Percentiles rank a stretch among this genome's conserved stretches.
phyloP scores from a whole-genome alignment of 2,329 filamentous ascomycete species.

The Trichoderma hamatum region DNA sequence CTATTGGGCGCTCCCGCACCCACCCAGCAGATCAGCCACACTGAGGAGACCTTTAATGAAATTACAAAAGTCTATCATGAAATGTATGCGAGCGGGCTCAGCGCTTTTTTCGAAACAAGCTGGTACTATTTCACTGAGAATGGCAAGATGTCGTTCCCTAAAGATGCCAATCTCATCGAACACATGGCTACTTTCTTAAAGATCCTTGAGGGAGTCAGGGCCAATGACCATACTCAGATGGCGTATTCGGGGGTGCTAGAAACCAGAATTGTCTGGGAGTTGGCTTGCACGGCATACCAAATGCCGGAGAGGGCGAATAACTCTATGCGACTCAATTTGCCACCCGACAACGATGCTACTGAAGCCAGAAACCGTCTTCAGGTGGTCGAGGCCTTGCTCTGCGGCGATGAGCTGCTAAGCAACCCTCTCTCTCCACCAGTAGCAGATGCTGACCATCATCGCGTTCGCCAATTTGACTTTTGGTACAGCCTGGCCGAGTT shows the following conservation, averaged over 20 bases:
- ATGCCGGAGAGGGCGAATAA: constrained; percentile 42
- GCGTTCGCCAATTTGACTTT: constrained; percentile 71
- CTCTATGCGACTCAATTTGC: constrained; percentile 42
- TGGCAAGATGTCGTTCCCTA: constrained; percentile 50
- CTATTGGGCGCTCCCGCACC: constrained; percentile 63
- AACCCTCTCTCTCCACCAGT: constrained; percentile 60
- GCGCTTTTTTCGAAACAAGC: constrained; percentile 76
- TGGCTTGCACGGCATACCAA: constrained; percentile 55
- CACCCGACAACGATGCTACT: constrained; percentile 60
- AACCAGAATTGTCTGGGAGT: constrained; percentile 61
- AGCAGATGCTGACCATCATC: constrained; percentile 55
- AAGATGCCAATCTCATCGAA: constrained; percentile 62
- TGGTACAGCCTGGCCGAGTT: constrained; percentile 78
- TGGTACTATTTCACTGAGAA: constrained; percentile 70
- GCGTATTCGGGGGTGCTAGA: constrained; percentile 58
- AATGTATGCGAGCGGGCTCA: constrained; percentile 74
- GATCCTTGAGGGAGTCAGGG: constrained; percentile 52
- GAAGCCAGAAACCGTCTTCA: constrained; percentile 72
- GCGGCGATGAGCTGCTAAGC: constrained; percentile 64
- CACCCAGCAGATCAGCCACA: constrained; percentile 55
- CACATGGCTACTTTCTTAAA: constrained; percentile 68
- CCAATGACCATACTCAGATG: constrained; percentile 56
- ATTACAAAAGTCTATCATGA: constrained; percentile 73
- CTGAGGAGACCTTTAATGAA: constrained; percentile 61
- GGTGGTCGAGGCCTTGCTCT: constrained; percentile 76